Conservation (phyloP, 2,329 filamentous ascomycete species). For the Penicillium crustosum region DNA sequence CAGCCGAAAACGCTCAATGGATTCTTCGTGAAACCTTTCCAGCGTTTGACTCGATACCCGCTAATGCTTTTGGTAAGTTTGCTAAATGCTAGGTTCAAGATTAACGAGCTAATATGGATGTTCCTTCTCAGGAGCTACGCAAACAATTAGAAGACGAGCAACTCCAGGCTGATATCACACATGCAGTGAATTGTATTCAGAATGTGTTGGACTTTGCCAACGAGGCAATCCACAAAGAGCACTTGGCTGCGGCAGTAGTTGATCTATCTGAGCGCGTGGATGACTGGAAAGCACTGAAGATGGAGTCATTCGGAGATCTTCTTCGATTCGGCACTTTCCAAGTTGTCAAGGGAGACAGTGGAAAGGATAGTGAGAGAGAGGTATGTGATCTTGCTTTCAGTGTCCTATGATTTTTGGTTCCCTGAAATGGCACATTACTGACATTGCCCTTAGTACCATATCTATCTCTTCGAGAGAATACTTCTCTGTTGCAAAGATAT, state of each 20-base stretch:
- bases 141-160: conserved; percentile 78
- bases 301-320: conserved; percentile 87
- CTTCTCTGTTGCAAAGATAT: conserved; percentile 96
- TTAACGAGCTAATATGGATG: background rate
- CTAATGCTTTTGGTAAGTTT: conserved; percentile 72
- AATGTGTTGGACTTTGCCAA: conserved; percentile 82
- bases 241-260: conserved; percentile 77
- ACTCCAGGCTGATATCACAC: conserved; percentile 68
- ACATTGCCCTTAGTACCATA: conserved; percentile 70
- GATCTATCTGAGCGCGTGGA: conserved; percentile 83
- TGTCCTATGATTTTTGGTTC: background rate
- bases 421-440: conserved; percentile 12
- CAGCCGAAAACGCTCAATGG: conserved; percentile 86
- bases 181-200: conserved; percentile 78
- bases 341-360: conserved; percentile 72
- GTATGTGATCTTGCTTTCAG: conserved; percentile 49
- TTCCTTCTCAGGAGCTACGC: conserved; percentile 65
- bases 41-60: conserved; percentile 91
- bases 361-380: conserved; percentile 89
- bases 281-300: conserved; percentile 92
- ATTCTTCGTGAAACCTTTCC: conserved; percentile 94
- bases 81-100: conserved; percentile 7
- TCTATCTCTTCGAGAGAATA: conserved; percentile 95
- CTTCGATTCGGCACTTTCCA: conserved; percentile 87
- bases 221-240: conserved; percentile 83